Base-by-base conservation (phyloP, 192 early-diverging fungal species). In the Mortierella claussenii region DNA sequence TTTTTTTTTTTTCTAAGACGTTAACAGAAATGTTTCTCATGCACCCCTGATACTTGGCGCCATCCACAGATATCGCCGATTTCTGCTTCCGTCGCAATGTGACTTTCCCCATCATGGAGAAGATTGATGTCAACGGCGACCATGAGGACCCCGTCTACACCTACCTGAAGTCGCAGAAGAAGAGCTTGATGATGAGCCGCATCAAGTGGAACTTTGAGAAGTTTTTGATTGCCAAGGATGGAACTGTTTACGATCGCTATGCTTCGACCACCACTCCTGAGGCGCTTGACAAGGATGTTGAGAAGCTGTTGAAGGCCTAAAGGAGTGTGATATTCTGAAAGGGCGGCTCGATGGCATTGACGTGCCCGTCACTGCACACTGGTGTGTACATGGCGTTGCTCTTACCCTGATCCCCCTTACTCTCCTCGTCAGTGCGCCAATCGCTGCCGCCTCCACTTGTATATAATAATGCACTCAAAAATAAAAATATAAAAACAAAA, bases 161-260 rank as follows among this genome's bases (percentile, higher is more conserved):
- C 42, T 90, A 81, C 59, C 60, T 93, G 52, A 92, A 91, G 82
- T 46, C 59, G 1, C 76, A 79, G 24, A 81, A 86, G 79, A 68
- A 82, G 28, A 84, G 84, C 4, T 17, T 88, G 28, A 26, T 87
- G 54, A 87, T 89, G 59, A 55, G 68, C 52, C 80, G 86, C 20
- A 79, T 94, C 81, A 93, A 92, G 83, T 93, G 92, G 90, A 94
- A 94, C 75, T 92, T 94, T 86, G 89, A 90, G 69, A 94, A 94
- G 83, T 94, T 94, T 68, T 76, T 94, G 62, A 78, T 94, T 40
- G 83, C 86, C 58, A 81, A 79, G 45, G 65, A 89, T 9, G 93
- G 93, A 34, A 80, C 82, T 18, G 91, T 92, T 21, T 69, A 84
- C 44, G 69, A 86, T 49, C 87, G 92, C 47, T 93, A 86, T 70